A percentile compares a stretch with the other conserved stretches of the same genome.
These are phyloP conservation scores for Dactylellina parvicollis DNA, from an alignment of 2,329 filamentous ascomycete species.

Conservation along the genomic window DNA sequence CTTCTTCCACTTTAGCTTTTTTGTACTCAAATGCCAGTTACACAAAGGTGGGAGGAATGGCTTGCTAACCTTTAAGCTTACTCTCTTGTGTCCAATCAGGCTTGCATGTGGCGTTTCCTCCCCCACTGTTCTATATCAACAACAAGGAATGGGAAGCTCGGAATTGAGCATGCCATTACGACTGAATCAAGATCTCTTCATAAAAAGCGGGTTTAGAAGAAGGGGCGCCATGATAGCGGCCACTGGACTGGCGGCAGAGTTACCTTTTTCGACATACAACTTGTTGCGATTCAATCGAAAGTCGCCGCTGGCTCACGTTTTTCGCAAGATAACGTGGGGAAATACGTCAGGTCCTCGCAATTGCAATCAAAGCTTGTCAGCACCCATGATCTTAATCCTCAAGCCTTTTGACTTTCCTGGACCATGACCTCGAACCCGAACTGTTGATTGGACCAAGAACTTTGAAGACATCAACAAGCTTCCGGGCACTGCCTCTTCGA, in stretches of 20 bases:
- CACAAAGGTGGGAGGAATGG: constrained; percentile 3
- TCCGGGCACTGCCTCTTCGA: background rate
- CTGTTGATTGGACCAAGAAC: constrained; percentile 17
- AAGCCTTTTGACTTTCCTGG: constrained; percentile 17
- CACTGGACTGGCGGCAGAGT: constrained; percentile 33
- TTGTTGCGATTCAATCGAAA: constrained; percentile 32
- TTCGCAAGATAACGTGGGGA: constrained; percentile 29
- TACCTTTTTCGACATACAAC: constrained; percentile 26
- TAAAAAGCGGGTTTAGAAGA: constrained; percentile 13
- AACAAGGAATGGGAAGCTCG: constrained; percentile 30
- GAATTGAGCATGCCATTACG: constrained; percentile 38
- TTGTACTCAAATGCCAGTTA: constrained; percentile 11
- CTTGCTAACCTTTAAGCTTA: background rate
- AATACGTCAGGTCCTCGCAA: background rate
- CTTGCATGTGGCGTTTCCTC: constrained; percentile 28
- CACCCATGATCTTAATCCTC: constrained; percentile 12
- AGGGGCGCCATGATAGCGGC: constrained; percentile 2
- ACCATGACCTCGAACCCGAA: constrained; percentile 26
- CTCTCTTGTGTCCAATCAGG: too few relatives aligned
- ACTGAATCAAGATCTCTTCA: background rate
- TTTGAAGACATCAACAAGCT: background rate
- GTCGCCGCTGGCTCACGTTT: constrained; percentile 45
- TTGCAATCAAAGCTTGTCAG: background rate
- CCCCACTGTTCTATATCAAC: background rate
- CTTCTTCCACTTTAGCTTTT: constrained; percentile 1